These are phyloP conservation scores for Coemansia biformis DNA, from an alignment of 192 early-diverging fungal species.

Conservation along the genomic window DNA sequence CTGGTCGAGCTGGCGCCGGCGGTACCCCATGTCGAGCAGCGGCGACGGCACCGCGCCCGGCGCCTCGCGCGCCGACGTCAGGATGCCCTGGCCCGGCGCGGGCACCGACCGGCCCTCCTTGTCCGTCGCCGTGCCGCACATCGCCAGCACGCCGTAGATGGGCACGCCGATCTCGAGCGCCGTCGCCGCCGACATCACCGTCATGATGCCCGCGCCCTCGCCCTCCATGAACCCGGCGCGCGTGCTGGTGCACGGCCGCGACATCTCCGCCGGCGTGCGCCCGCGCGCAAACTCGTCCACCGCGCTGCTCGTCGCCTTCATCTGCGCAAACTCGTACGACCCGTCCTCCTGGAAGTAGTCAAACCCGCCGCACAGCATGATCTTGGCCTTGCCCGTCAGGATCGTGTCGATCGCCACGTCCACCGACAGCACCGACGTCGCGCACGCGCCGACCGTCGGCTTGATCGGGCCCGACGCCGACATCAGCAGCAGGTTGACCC, in stretches of 20 bases:
- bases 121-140: slow-evolving; percentile 86
- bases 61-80: slow-evolving; percentile 83
- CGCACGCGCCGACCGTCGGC: slow-evolving; percentile 78
- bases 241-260: slow-evolving; percentile 79
- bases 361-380: slow-evolving; percentile 85
- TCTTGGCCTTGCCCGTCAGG: slow-evolving; percentile 81
- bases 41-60: slow-evolving; percentile 59
- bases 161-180: slow-evolving; percentile 90
- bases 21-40: slow-evolving; percentile 80
- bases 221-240: slow-evolving; percentile 93
- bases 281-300: slow-evolving; percentile 81
- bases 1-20: slow-evolving; percentile 66
- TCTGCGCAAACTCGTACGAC: slow-evolving; percentile 92
- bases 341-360: slow-evolving; percentile 92
- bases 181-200: slow-evolving; percentile 78
- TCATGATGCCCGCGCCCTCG: slow-evolving; percentile 82
- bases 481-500: slow-evolving; percentile 90
- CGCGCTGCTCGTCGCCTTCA: slow-evolving; percentile 90
- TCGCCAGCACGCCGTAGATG: slow-evolving; percentile 81
- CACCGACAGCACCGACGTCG: slow-evolving; percentile 86
- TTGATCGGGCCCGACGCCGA: slow-evolving; percentile 77
- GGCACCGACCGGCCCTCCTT: slow-evolving; percentile 92
- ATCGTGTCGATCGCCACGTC: slow-evolving; percentile 89
- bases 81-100: slow-evolving; percentile 88
- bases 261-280: slow-evolving; percentile 86